Percentiles rank a stretch among this genome's conserved stretches.
phyloP scores from a whole-genome alignment of 192 early-diverging fungal genomes.

The Pilaira anomala region DNA sequence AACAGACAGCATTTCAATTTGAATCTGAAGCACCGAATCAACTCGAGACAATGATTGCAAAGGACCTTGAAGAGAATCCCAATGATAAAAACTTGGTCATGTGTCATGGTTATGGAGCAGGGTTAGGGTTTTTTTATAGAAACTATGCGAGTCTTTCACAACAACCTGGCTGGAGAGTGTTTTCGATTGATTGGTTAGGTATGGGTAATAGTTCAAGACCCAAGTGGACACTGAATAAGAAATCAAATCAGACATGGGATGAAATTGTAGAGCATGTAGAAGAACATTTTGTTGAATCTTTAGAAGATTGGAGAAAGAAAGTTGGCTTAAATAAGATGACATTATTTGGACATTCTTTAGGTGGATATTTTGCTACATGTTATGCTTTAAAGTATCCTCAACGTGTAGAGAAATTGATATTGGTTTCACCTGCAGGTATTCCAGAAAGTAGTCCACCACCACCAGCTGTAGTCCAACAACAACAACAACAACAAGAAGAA shows the following conservation, averaged over 20 bases:
- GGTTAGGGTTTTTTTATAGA: constrained; percentile 69
- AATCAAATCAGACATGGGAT: constrained; percentile 40
- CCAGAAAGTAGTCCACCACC: constrained; percentile 37
- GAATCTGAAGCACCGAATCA: background rate
- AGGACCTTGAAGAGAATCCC: background rate
- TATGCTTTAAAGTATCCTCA: constrained; percentile 89
- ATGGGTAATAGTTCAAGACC: constrained; percentile 88
- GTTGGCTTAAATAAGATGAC: constrained; percentile 82
- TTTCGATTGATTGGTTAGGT: constrained; percentile 89
- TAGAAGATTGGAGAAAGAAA: constrained; percentile 83
- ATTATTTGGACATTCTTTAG: constrained; percentile 80
- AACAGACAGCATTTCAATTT: background rate
- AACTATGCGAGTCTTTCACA: constrained; percentile 35
- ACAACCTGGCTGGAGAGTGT: constrained; percentile 55
- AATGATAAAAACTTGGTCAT: constrained; percentile 58
- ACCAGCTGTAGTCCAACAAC: background rate
- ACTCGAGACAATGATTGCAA: background rate
- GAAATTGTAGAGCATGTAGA: constrained; percentile 51
- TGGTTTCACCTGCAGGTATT: constrained; percentile 77
- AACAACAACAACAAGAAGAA: background rate
- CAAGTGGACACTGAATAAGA: constrained; percentile 41
- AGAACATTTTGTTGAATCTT: constrained; percentile 83
- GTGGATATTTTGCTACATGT: constrained; percentile 80
- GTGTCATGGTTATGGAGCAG: constrained; percentile 79
- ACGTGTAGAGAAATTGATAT: constrained; percentile 80